Evolutionary conservation across 2,329 filamentous ascomycete genomes (phyloP).

Genomic region (Talaromyces piceae): DNA sequence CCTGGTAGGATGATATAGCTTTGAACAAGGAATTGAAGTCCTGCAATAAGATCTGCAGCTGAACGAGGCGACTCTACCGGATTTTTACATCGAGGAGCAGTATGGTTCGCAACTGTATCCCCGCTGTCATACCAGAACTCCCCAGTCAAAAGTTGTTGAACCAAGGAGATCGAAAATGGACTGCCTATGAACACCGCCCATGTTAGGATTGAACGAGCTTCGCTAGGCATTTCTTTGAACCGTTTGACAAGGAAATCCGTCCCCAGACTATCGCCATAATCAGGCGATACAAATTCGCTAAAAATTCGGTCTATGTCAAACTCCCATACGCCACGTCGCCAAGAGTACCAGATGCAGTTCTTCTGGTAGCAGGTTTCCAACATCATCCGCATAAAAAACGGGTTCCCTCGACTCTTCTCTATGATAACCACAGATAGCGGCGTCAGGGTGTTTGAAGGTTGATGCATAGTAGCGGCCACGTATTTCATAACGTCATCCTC

Average conservation of each 20-base stretch:
- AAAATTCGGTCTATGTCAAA: conserved; percentile 83
- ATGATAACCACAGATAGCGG: conserved; percentile 78
- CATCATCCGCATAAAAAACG: conserved; percentile 89
- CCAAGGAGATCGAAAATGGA: conserved; percentile 73
- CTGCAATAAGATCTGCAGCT: conserved; percentile 59
- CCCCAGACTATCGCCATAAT: conserved; percentile 71
- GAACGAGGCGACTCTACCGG: conserved; percentile 47
- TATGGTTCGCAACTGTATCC: conserved; percentile 30
- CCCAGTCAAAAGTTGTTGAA: conserved; percentile 68
- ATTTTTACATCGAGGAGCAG: not conserved
- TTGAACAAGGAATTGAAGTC: conserved; percentile 73
- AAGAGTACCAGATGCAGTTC: conserved; percentile 85
- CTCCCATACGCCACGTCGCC: conserved; percentile 72
- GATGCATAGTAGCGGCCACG: conserved; percentile 72
- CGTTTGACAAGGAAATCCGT: conserved; percentile 75
- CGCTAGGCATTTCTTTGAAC: conserved; percentile 65
- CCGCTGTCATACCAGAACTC: conserved; percentile 57
- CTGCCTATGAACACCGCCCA: conserved; percentile 82
- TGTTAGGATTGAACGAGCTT: conserved; percentile 69
- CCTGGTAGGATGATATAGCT: conserved; percentile 74
- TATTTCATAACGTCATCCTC: conserved; percentile 78
- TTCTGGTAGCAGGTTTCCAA: conserved; percentile 79
- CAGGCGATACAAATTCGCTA: conserved; percentile 70
- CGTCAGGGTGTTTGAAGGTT: conserved; percentile 58
- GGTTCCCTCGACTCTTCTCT: conserved; percentile 80